A percentile compares a stretch with the other conserved stretches of the same genome.
Evolutionary conservation across 805 yeast genomes (phyloP).

Genomic region (Wickerhamomyces ciferrii): DNA sequence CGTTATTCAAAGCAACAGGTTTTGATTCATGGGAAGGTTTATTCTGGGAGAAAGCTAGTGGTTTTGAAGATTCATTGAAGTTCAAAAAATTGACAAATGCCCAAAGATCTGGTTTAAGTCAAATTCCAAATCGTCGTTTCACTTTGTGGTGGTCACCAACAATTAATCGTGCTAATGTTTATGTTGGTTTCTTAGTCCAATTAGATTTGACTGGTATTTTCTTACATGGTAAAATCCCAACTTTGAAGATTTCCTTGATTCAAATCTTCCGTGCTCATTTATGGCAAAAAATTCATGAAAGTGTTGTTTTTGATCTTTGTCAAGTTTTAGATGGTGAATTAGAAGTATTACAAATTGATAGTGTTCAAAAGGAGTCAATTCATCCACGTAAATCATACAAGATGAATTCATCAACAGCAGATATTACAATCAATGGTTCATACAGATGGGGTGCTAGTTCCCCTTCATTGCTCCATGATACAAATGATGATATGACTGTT

Average conservation of each 20-base stretch:
- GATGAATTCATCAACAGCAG: constrained; percentile 96
- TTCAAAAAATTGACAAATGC: constrained; percentile 95
- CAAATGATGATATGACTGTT: constrained; percentile 59
- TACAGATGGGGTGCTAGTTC: constrained; percentile 78
- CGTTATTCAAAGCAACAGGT: constrained; percentile 94
- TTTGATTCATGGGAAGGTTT: constrained; percentile 98
- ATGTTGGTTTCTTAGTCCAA: constrained; percentile 95
- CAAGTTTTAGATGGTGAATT: constrained; percentile 87
- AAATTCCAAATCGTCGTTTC: constrained; percentile 94
- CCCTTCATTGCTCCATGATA: constrained; percentile 76
- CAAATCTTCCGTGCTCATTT: constrained; percentile 97
- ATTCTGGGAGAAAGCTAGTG: constrained; percentile 97
- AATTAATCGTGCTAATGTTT: constrained; percentile 94
- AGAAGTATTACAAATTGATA: constrained; percentile 76
- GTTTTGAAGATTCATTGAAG: constrained; percentile 94
- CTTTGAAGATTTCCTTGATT: constrained; percentile 88
- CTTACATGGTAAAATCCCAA: constrained; percentile 96
- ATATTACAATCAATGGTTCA: constrained; percentile 68
- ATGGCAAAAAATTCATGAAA: constrained; percentile 98
- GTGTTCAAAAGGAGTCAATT: constrained; percentile 84
- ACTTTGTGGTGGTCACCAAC: constrained; percentile 99
- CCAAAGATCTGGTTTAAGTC: constrained; percentile 94
- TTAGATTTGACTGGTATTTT: constrained; percentile 95
- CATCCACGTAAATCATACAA: constrained; percentile 97
- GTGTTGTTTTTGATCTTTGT: constrained; percentile 87